phyloP scores from a whole-genome alignment of 495 filamentous ascomycete species.

The Xylaria sp. region DNA sequence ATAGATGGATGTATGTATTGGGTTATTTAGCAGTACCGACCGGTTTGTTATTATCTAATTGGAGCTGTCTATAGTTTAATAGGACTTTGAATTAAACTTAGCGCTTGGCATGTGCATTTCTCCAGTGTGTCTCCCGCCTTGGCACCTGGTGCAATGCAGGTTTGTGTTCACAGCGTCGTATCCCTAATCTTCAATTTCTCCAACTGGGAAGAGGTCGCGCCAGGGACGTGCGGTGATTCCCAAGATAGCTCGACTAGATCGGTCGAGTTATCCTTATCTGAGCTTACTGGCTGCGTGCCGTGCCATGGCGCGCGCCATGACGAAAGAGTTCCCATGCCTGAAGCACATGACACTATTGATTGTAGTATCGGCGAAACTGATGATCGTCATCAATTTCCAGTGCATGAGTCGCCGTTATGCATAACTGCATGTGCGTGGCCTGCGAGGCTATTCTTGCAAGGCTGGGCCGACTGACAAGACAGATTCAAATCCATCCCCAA shows the following conservation, averaged over 20 bases:
- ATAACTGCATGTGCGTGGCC: neutral
- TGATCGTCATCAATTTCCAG: conserved; percentile 21
- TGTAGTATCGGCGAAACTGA: conserved; percentile 1
- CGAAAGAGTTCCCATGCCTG: conserved; percentile 8
- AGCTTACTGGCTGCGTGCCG: neutral
- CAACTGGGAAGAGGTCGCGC: conserved; percentile 18
- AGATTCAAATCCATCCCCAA: conserved; percentile 2
- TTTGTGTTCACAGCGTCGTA: conserved; percentile 16
- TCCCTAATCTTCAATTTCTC: conserved; percentile 8
- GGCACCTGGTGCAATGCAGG: conserved; percentile 10
- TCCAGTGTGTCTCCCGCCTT: conserved; percentile 19
- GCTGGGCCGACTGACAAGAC: conserved; percentile 5
- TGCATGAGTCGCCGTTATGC: conserved; percentile 16
- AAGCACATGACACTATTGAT: neutral
- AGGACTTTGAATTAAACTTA: conserved; percentile 9
- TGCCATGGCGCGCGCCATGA: neutral
- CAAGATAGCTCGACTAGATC: neutral
- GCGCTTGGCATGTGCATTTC: conserved; percentile 26
- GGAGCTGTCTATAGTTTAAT: neutral
- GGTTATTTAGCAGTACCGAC: neutral
- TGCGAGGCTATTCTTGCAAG: conserved; percentile 21
- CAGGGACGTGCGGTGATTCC: conserved; percentile 13
- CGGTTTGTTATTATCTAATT: neutral
- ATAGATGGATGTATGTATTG: too few relatives aligned
- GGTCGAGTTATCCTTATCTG: neutral